Evolutionary conservation across 164 flowering plant species (phyloP), one percentile per base, ranked within the genome.

Genomic region (Macadamia tetraphylla): DNA sequence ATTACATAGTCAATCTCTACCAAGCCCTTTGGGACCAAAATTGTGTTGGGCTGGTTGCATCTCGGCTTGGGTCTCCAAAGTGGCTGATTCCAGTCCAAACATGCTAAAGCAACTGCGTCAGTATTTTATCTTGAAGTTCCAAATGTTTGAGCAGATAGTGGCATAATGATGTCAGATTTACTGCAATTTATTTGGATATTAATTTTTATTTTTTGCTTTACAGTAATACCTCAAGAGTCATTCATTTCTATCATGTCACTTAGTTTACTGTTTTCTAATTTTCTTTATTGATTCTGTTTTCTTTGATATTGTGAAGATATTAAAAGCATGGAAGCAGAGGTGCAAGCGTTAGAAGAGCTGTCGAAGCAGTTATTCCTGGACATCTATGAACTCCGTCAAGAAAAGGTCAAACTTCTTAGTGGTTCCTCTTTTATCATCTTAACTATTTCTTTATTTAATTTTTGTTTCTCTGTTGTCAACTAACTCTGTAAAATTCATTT

Each of bases 331-430:
- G 92, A 94, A 75, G 91, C 92, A 14, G 98, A 94, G 78, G 94
- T 92, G 29, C 90, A 87, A 76, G 89, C 89, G 61, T 76, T 94
- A 58, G 99, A 94, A 73, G 99, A 94, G 80, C 95, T 94, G 8
- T 90, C 97, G 69, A 92, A 89, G 83, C 99, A 92, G 72, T 84
- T 94, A 3, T 94, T 94, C 71, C 71, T 92, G 80, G 99, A 94
- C 76, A 88, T 92, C 64, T 94, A 84, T 83, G 99, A 94, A 81
- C 95, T 92, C 70, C 94, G 99, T 32, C 96, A 87, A 80, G 97
- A 97, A 51, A 94, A 91, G 96, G 96, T 94, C 55, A 35, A 35
- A 35, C 40, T 35, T 35, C 40, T 35, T 35, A 5, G 40, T 35
- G 40, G 40, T 35, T 35, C 5, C 40, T 35, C 40, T 35, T 35